Evolutionary conservation across 2,329 filamentous ascomycete species (phyloP).

Genomic region (Ophiocordyceps sinensis): DNA sequence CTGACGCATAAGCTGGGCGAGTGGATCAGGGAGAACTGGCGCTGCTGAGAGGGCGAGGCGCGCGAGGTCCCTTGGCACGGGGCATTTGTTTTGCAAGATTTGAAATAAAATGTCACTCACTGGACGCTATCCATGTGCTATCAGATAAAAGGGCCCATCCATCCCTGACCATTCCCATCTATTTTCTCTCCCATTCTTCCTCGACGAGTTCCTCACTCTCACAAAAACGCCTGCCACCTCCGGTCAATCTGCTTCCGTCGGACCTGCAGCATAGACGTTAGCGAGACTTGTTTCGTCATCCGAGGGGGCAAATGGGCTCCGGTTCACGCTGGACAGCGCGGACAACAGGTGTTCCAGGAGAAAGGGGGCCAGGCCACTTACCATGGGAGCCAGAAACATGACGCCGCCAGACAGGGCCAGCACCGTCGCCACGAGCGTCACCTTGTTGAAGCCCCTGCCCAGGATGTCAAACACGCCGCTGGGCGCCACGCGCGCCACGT

Average conservation of each 20-base stretch:
- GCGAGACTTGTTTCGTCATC: constrained; percentile 4
- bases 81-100: too few species aligned
- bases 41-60: constrained; percentile 20
- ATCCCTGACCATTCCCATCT: neutral
- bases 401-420: constrained; percentile 66
- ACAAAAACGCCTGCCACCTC: constrained; percentile 36
- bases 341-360: too few species aligned
- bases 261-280: constrained; percentile 28
- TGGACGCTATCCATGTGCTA: too few species aligned
- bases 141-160: too few species aligned
- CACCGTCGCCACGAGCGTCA: constrained; percentile 73
- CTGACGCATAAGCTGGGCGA: constrained; percentile 39
- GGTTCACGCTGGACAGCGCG: too few species aligned
- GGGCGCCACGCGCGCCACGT: constrained; percentile 73
- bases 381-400: constrained; percentile 67
- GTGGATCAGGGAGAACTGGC: constrained; percentile 48
- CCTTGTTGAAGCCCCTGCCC: constrained; percentile 85
- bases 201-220: constrained; percentile 1
- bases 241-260: constrained; percentile 54
- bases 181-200: neutral
- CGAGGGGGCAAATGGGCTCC: too few species aligned
- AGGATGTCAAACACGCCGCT: constrained; percentile 85
- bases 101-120: too few species aligned
- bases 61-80: too few species aligned
- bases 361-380: constrained; percentile 31